Base-by-base conservation (phyloP, 495 filamentous ascomycete genomes). In the Chaetomium tenue region DNA sequence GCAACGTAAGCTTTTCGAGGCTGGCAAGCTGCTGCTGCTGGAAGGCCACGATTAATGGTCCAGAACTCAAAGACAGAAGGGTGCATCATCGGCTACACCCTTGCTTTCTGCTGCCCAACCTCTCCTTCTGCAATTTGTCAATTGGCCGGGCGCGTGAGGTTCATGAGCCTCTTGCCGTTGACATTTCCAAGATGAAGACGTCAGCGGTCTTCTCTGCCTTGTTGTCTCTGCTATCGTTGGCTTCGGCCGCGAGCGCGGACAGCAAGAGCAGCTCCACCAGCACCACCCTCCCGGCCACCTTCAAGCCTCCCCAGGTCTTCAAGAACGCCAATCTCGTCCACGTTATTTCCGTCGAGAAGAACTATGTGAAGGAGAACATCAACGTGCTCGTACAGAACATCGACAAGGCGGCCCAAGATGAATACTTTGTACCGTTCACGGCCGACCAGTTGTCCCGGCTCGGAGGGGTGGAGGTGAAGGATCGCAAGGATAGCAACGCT, bases 351-450 rank as follows among this genome's bases (percentile, higher is more conserved):
- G 76, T 97, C 60, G 93, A 97, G 72, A 97, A 97, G 79, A 88
- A 86, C 64, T 98, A 93, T 71, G 86, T 86, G 23, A 89, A 91
- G 69, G 92, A 98, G 74, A 89, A 85, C 15, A 86, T 97, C 83
- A 97, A 98, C 79, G 90, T 96, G 11, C 82, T 96, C 30, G 88
- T 98, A 57, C 91, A 98, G 83, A 98, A 98, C 77, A 79, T 89
- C 68, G 86, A 83, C 44, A 76, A 75, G 26, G 77, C 87, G 57
- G 83, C 91, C 12, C 94, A 98, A 72, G 82, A 83, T 77, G 88
- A 93, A 74, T 98, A 97, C 83, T 97, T 88, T 75, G 71, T 97
- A 40, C 88, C 92, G 4, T 93, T 98, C 78, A 87, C 87, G 54
- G 82, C 83, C 53, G 85, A 89, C 55, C 82, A 90, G 69, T 82